Conservation (phyloP, 352 stramenopile species). For the Phytopythium vexans region DNA sequence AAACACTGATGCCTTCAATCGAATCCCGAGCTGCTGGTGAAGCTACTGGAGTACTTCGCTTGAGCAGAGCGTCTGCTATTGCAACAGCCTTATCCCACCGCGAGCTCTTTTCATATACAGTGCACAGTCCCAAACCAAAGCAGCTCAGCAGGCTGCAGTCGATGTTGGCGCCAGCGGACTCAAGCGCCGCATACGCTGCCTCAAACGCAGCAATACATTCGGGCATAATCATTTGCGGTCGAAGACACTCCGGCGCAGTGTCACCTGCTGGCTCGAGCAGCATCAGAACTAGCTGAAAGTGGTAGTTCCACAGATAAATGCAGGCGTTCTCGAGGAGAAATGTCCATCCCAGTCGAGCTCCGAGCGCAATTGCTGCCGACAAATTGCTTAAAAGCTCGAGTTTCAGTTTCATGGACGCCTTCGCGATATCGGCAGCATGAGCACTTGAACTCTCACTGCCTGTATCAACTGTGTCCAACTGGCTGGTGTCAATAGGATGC, state of each 20-base stretch:
- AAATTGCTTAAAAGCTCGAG: constrained; percentile 43
- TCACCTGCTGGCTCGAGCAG: constrained; percentile 17
- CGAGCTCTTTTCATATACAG: constrained; percentile 41
- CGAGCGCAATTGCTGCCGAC: constrained; percentile 19
- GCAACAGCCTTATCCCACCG: constrained; percentile 45
- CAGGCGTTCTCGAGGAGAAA: constrained; percentile 81
- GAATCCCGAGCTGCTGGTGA: background rate
- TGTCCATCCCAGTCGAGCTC: constrained; percentile 43
- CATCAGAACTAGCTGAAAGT: constrained; percentile 82
- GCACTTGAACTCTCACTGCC: constrained; percentile 6
- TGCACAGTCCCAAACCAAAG: constrained; percentile 47
- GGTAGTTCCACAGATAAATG: constrained; percentile 90
- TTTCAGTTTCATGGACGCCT: constrained; percentile 33
- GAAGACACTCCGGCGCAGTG: constrained; percentile 8
- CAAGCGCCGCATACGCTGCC: constrained; percentile 40
- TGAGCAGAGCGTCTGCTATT: constrained; percentile 56
- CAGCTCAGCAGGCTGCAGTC: constrained; percentile 49
- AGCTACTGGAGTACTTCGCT: constrained; percentile 25
- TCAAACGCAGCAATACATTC: constrained; percentile 70
- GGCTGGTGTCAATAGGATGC: background rate
- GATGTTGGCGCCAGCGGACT: constrained; percentile 15
- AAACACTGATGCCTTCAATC: constrained; percentile 1
- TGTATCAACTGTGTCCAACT: background rate
- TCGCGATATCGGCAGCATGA: constrained; percentile 9
- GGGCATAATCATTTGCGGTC: constrained; percentile 42